Conservation (phyloP, 2,329 filamentous ascomycete genomes). For the Rhytidhysteron rufulum region DNA sequence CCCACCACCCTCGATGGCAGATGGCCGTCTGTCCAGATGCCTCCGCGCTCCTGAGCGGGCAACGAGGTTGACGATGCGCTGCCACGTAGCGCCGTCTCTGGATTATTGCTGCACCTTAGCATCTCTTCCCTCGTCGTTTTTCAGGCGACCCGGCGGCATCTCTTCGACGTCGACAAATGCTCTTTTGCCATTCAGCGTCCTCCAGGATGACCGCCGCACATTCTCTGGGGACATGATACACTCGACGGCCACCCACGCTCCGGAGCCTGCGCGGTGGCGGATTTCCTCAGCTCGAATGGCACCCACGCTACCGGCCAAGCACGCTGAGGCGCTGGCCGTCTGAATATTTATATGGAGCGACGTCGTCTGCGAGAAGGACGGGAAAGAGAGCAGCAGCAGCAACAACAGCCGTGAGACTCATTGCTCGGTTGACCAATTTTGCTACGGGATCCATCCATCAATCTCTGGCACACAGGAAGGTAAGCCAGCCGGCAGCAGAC, state of each 20-base stretch:
- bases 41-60: conserved; percentile 14
- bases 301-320: conserved; percentile 21
- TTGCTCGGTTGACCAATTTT: too few relatives aligned
- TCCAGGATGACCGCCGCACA: conserved; percentile 20
- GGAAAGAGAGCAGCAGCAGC: too few relatives aligned
- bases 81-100: conserved; percentile 24
- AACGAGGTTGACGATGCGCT: conserved; percentile 15
- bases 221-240: conserved; percentile 17
- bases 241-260: conserved; percentile 21
- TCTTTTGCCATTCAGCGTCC: conserved; percentile 20
- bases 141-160: conserved; percentile 16
- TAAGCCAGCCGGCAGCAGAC: background rate
- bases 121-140: background rate
- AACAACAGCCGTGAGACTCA: background rate
- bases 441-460: too few relatives aligned
- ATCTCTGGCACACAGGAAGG: background rate
- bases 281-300: conserved; percentile 26
- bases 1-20: conserved; percentile 13
- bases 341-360: conserved; percentile 18
- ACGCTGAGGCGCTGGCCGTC: conserved; percentile 12
- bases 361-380: background rate
- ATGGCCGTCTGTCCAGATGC: conserved; percentile 14
- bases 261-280: conserved; percentile 20
- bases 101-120: conserved; percentile 12
- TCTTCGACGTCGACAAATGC: conserved; percentile 24